Base-by-base conservation (phyloP, 371 early-diverging fungal genomes). In the Conidiobolus incongruus region DNA sequence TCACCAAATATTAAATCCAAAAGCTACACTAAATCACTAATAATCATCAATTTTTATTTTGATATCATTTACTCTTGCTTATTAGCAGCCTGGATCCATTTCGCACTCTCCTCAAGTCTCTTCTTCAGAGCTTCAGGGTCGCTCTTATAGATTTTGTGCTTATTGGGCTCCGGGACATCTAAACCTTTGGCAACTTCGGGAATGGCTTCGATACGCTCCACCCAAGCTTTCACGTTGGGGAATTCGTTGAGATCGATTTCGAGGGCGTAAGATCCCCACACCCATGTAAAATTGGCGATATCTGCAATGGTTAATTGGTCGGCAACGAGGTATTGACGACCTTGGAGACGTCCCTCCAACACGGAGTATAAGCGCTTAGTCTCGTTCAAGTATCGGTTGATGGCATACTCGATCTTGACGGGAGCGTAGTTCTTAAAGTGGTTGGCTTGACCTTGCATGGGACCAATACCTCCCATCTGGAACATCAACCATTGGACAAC, bases 401-500 rank as follows among this genome's bases (percentile, higher is more conserved):
- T 40, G 8, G 28, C 41, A 17, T 40, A 40, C 12, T 20, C 22
- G 22, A 38, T 38, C 17, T 38, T 16, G 5, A 17, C 38, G 6
- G 38, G 38, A 10, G 41, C 41, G 19, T 15, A 40, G 13, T 17
- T 4, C 13, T 6, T 28, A 19, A 40, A 40, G 19, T 40, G 41
- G 19, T 11, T n/a, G n/a, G n/a, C n/a, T n/a, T n/a, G n/a, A n/a
- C n/a, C n/a, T n/a, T n/a, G n/a, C n/a, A n/a, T n/a, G n/a, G n/a
- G n/a, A n/a, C n/a, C n/a, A n/a, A n/a, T n/a, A n/a, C n/a, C n/a
- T n/a, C n/a, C n/a, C n/a, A n/a, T n/a, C n/a, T n/a, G n/a, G n/a
- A n/a, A n/a, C n/a, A n/a, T n/a, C n/a, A n/a, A n/a, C n/a, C n/a
- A 53, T 49, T 63, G 64, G 13, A 58, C 54, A 16, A 52, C 61